A percentile compares a stretch with the other conserved stretches of the same genome.
These are phyloP conservation scores for Penicillium macrosclerotiorum DNA, from an alignment of 495 filamentous ascomycete species.

Conservation along the genomic window DNA sequence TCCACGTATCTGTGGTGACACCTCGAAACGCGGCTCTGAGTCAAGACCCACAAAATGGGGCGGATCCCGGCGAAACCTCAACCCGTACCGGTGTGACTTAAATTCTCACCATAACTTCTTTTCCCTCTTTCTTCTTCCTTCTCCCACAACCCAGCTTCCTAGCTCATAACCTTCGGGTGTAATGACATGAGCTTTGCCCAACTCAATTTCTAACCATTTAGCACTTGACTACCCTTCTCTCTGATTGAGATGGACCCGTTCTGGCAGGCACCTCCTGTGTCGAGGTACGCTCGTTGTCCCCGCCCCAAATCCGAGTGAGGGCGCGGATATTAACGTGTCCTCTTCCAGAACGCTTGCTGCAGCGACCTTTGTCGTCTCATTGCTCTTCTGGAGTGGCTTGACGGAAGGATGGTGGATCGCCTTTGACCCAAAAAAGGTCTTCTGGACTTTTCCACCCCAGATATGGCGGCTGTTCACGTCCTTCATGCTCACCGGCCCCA, in stretches of 20 bases:
- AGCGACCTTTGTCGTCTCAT: slow-evolving; percentile 61
- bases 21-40: background rate
- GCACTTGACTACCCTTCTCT: slow-evolving; percentile 1
- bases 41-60: slow-evolving; percentile 2
- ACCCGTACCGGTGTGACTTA: slow-evolving; percentile 20
- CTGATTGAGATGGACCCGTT: slow-evolving; percentile 57
- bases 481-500: slow-evolving; percentile 67
- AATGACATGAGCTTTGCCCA: slow-evolving; percentile 10
- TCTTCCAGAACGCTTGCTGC: slow-evolving; percentile 66
- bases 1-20: too few relatives aligned
- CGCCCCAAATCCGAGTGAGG: slow-evolving; percentile 1
- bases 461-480: slow-evolving; percentile 66
- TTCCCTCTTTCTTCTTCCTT: slow-evolving; percentile 9
- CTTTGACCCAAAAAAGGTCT: slow-evolving; percentile 55
- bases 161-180: slow-evolving; percentile 7
- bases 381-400: slow-evolving; percentile 59
- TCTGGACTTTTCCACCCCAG: slow-evolving; percentile 61
- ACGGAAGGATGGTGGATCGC: slow-evolving; percentile 52
- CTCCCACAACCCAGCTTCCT: slow-evolving; percentile 2
- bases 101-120: slow-evolving; percentile 11
- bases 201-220: slow-evolving; percentile 11
- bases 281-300: slow-evolving; percentile 51
- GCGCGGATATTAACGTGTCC: slow-evolving; percentile 15
- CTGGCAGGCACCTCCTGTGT: slow-evolving; percentile 67
- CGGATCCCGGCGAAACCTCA: slow-evolving; percentile 19